phyloP scores from a whole-genome alignment of 192 early-diverging fungal genomes.

The Backusella sp. region DNA sequence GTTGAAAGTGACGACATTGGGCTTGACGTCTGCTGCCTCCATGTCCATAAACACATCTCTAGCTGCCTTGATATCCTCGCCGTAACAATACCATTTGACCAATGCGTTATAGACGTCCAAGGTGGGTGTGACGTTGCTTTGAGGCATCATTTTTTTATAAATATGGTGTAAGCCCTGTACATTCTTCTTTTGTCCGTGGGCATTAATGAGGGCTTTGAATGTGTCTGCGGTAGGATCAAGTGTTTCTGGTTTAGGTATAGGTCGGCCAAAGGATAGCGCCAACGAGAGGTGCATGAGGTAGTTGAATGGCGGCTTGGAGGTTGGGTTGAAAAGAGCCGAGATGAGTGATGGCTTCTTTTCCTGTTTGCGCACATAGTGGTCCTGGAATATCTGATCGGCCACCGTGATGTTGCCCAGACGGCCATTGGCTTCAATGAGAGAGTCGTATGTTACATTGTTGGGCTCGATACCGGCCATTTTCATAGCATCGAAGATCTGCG shows the following conservation, averaged over 20 bases:
- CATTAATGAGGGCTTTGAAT: slow-evolving; percentile 33
- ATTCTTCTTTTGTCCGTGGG: slow-evolving; percentile 33
- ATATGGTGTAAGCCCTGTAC: slow-evolving; percentile 21
- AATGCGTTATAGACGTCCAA: slow-evolving; percentile 25
- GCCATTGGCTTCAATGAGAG: slow-evolving; percentile 36
- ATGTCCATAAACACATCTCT: slow-evolving; percentile 32
- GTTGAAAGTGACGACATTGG: slow-evolving; percentile 38
- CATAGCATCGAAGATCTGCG: slow-evolving; percentile 20
- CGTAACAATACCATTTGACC: slow-evolving; percentile 34
- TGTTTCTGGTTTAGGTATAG: neutral
- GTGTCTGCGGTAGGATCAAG: slow-evolving; percentile 17
- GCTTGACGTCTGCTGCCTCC: slow-evolving; percentile 22
- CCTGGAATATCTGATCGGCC: slow-evolving; percentile 26
- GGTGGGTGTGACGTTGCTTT: slow-evolving; percentile 11
- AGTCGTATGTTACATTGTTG: slow-evolving; percentile 31
- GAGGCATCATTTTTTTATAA: slow-evolving; percentile 35
- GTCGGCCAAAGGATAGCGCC: neutral
- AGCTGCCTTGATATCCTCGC: slow-evolving; percentile 25
- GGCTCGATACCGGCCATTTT: slow-evolving; percentile 14
- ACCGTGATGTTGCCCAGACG: slow-evolving; percentile 21
- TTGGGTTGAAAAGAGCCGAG: neutral
- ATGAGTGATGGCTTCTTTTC: neutral
- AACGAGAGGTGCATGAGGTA: neutral
- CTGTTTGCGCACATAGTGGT: slow-evolving; percentile 5
- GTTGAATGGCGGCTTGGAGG: neutral